Evolutionary conservation across 179 eudicot genomes (phyloP).

Genomic region (Silene coronaria): DNA sequence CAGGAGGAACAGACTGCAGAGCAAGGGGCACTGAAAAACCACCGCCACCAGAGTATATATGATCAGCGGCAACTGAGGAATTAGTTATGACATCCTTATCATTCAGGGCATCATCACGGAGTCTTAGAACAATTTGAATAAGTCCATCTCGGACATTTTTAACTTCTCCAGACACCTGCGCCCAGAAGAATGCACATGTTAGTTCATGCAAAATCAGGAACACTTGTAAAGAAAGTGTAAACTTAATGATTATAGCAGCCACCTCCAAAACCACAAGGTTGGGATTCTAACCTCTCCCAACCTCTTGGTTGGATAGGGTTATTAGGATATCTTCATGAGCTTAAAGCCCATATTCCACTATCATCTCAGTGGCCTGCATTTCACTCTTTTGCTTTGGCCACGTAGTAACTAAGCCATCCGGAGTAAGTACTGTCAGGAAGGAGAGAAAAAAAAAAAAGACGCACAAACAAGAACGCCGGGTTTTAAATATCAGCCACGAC

Average conservation of each 20-base stretch:
- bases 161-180: constrained; percentile 75
- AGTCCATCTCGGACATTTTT: constrained; percentile 87
- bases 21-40: constrained; percentile 54
- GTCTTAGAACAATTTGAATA: constrained; percentile 78
- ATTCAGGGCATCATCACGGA: constrained; percentile 72
- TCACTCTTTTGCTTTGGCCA: no score
- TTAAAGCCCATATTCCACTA: no score
- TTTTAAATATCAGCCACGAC: no score
- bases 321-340: no score
- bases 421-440: not conserved
- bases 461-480: not conserved
- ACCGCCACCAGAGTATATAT: constrained; percentile 45
- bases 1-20: constrained; percentile 43
- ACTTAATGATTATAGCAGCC: no score
- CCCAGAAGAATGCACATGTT: constrained; percentile 5
- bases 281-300: no score
- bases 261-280: no score
- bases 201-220: constrained; percentile 4
- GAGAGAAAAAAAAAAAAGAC: constrained; percentile 5
- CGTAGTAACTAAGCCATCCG: not conserved
- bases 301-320: no score
- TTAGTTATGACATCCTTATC: constrained; percentile 50
- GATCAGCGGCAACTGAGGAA: constrained; percentile 46
- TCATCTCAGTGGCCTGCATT: no score
- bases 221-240: not conserved